Base-by-base conservation (phyloP, 495 filamentous ascomycete species). In the Aspergillus bridgeri region DNA sequence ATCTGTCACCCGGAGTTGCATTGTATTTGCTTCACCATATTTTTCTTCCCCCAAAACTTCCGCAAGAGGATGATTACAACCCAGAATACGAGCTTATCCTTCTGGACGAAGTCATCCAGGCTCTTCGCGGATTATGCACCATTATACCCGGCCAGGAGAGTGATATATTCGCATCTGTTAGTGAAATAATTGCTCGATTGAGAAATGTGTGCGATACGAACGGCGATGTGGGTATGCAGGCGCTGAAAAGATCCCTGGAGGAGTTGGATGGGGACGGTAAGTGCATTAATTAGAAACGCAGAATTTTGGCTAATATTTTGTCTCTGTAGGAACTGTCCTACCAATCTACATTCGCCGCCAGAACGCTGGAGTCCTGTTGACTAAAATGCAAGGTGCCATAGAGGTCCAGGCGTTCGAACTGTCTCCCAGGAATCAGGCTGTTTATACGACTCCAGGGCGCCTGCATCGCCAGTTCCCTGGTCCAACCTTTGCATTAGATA, bases 291-390 rank as follows among this genome's bases (percentile, higher is more conserved):
- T 21, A 42, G 20, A 33, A 18, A 43, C 5, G 33, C 18, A 44
- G 21, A 13, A 21, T 24, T 24, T 20, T 24, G 4, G 42, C 5
- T 38, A 42, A 54, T 43, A 5, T 7, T 19, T 24, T 24, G 21
- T 38, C 38, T 13, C 27, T 53, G 15, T 42, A 71, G 66, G 60
- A 54, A 65, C 61, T 27, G 4, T 65, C 48, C 13, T 81, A 23
- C 61, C 70, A 0, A 59, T 84, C 13, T 65, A 86, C 53, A 69
- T 88, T 27, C 61, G 64, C n/a, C 69, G 64, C 15, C 86, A 89
- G 61, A 89, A 89, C 64, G 82, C 83, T 0, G 86, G 71, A 0
- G 53, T 88, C 0, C 59, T 87, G 8, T 64, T 87, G 45, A 73
- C 69, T 3, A 67, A 60, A 42, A 42, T 50, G 0, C 45, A 60